Evolutionary conservation across 2,329 filamentous ascomycete species (phyloP).

Genomic region (Sporothrix variecibatus): DNA sequence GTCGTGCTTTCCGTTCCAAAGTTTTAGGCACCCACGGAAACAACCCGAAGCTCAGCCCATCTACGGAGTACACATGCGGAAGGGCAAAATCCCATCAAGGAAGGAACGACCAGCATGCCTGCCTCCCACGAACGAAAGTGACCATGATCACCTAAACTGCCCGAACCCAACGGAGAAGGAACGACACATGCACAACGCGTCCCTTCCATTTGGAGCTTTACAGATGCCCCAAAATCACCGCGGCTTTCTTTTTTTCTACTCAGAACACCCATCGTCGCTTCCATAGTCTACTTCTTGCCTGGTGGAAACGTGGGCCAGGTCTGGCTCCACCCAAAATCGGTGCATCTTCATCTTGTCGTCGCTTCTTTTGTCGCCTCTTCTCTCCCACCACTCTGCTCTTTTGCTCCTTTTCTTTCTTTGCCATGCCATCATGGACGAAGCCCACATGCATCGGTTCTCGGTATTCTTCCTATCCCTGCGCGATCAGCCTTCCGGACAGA

Average conservation of each 20-base stretch:
- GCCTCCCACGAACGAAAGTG: not conserved
- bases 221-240: not conserved
- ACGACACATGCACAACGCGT: slow-evolving; percentile 4
- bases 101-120: not conserved
- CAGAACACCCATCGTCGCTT: not conserved
- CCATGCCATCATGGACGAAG: not conserved
- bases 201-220: not conserved
- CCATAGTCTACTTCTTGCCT: not conserved
- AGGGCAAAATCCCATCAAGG: not conserved
- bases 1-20: not conserved
- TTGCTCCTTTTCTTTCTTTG: not conserved
- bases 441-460: not conserved
- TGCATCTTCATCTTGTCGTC: not conserved
- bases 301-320: not conserved
- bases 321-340: not conserved
- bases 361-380: not conserved
- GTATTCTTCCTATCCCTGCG: too few relatives aligned
- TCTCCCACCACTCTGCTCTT: not conserved
- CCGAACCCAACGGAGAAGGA: slow-evolving; percentile 17
- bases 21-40: not conserved
- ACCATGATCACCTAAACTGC: not conserved
- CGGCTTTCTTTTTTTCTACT: not conserved
- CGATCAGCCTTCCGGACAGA: slow-evolving; percentile 10
- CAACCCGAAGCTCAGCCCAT: not conserved
- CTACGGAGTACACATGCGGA: slow-evolving; percentile 1